A percentile compares a stretch with the other conserved stretches of the same genome.
Conservation (phyloP, 2,329 filamentous ascomycete species). For the Aureobasidium sp. region DNA sequence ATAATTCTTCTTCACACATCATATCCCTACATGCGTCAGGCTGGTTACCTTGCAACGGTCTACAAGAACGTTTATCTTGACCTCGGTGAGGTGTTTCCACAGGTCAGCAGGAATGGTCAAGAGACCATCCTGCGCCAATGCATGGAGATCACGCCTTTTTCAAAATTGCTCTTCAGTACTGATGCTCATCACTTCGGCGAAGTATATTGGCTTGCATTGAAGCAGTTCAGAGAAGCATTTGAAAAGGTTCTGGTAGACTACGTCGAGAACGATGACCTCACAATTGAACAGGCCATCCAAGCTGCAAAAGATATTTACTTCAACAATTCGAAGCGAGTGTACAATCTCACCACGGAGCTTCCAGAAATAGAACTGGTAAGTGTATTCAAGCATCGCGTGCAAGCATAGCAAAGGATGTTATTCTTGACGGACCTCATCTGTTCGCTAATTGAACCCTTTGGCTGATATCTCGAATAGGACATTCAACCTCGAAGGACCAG, state of each 20-base stretch:
- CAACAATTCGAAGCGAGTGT: slow-evolving; percentile 68
- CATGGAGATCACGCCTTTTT: slow-evolving; percentile 64
- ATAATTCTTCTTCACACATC: slow-evolving; percentile 73
- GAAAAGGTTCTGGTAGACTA: slow-evolving; percentile 61
- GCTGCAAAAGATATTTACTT: slow-evolving; percentile 64
- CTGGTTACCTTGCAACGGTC: slow-evolving; percentile 67
- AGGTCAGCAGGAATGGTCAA: slow-evolving; percentile 68
- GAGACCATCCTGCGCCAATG: slow-evolving; percentile 61
- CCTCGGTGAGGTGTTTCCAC: slow-evolving; percentile 74
- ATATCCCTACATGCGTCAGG: slow-evolving; percentile 72
- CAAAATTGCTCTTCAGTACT: slow-evolving; percentile 72
- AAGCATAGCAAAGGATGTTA: neutral
- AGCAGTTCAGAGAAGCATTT: slow-evolving; percentile 63
- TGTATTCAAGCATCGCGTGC: neutral
- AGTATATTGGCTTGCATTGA: slow-evolving; percentile 64
- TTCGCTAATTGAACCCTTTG: neutral
- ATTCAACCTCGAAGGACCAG: neutral
- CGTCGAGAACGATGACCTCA: slow-evolving; percentile 55
- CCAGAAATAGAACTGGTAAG: slow-evolving; percentile 23
- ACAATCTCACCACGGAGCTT: slow-evolving; percentile 43
- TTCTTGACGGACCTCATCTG: neutral
- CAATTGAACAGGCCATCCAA: slow-evolving; percentile 51
- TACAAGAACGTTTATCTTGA: slow-evolving; percentile 77
- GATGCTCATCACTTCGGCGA: slow-evolving; percentile 75
- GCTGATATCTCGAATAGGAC: neutral